phyloP scores from a whole-genome alignment of 73 alveolate species.

The Symbiodinium natans region DNA sequence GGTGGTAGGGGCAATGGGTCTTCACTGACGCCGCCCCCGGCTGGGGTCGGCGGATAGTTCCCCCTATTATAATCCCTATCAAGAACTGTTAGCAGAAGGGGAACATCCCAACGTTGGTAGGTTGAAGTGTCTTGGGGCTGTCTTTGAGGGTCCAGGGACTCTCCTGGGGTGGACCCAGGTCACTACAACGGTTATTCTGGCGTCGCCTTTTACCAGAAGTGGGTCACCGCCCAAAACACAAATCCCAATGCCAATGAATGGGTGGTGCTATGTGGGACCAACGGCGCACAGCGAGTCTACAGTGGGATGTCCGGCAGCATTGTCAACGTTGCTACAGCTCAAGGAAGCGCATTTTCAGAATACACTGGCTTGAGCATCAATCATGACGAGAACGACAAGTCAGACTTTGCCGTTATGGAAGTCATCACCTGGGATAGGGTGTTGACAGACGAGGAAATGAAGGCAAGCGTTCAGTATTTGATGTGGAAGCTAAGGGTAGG shows the following conservation, averaged over 20 bases:
- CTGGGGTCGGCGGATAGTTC: too few relatives aligned
- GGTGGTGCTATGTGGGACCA: slow-evolving; percentile 61
- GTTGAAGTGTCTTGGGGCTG: too few relatives aligned
- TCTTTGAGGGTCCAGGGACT: too few relatives aligned
- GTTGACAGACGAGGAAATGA: slow-evolving; percentile 39
- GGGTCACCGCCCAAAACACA: neutral
- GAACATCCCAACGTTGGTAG: too few relatives aligned
- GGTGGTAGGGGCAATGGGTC: too few relatives aligned
- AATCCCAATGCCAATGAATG: neutral
- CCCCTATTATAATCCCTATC: too few relatives aligned
- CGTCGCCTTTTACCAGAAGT: neutral
- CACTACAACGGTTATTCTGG: too few relatives aligned
- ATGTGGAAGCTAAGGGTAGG: slow-evolving; percentile 48
- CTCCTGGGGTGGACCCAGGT: too few relatives aligned
- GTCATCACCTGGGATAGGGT: slow-evolving; percentile 74
- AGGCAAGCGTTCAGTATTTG: slow-evolving; percentile 3
- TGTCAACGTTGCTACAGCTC: neutral
- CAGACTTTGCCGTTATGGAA: slow-evolving; percentile 42
- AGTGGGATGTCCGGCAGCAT: neutral
- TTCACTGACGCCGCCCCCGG: too few relatives aligned
- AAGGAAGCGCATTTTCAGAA: neutral
- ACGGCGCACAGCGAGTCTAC: slow-evolving; percentile 20
- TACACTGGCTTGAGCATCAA: neutral
- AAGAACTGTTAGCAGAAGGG: too few relatives aligned
- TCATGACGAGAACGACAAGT: neutral